phyloP scores from a whole-genome alignment of 148 eudicot genomes.

The Amaranthus cruentus region DNA sequence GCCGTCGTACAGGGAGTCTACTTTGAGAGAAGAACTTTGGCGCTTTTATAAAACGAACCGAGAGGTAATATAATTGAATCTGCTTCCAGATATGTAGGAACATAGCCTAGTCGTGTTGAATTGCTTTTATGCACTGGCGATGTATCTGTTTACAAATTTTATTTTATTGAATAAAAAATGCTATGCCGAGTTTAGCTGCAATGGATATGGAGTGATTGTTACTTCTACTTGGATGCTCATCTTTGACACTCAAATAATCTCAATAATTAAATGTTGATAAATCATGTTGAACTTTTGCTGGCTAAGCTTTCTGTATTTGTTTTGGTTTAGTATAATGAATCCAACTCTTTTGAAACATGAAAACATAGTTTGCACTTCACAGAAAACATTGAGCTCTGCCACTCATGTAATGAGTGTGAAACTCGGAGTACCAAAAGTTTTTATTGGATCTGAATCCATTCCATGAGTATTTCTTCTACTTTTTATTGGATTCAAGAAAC shows the following conservation, averaged over 20 bases:
- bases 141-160: background rate
- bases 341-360: background rate
- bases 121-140: background rate
- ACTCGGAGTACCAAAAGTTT: no score
- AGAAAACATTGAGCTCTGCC: no score
- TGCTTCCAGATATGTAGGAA: background rate
- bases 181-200: background rate
- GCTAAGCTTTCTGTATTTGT: background rate
- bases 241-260: background rate
- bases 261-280: no score
- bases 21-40: constrained; percentile 54
- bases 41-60: constrained; percentile 40
- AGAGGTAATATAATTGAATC: constrained; percentile 40
- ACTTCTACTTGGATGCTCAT: background rate
- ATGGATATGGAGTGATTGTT: background rate
- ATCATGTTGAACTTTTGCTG: background rate
- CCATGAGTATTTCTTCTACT: no score
- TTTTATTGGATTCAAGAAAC: no score
- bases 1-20: constrained; percentile 40
- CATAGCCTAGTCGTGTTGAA: background rate
- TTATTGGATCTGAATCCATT: no score
- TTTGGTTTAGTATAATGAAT: background rate
- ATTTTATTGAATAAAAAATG: background rate
- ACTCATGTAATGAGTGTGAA: no score
- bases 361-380: no score